phyloP scores from a whole-genome alignment of 2,329 filamentous ascomycete species.

The Fusarium odoratissimum region DNA sequence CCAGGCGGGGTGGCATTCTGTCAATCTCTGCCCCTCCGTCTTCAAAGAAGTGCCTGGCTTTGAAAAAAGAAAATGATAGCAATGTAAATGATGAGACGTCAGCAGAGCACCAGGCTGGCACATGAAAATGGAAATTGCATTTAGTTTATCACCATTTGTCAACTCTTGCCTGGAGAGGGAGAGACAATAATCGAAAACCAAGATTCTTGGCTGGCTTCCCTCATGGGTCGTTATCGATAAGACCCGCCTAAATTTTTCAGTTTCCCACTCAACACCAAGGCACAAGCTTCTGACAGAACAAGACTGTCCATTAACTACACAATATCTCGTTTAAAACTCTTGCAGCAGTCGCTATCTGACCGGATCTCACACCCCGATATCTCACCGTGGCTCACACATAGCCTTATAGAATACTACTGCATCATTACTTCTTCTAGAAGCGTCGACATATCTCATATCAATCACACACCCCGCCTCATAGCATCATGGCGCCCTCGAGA shows the following conservation, averaged over 20 bases:
- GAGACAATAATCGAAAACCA: background rate
- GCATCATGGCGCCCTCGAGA: conserved; percentile 56
- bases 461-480: conserved; percentile 15
- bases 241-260: conserved; percentile 47
- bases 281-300: conserved; percentile 33
- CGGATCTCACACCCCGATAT: background rate
- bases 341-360: background rate
- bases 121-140: background rate
- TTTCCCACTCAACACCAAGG: conserved; percentile 40
- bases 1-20: conserved; percentile 1
- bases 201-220: background rate
- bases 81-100: background rate
- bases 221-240: conserved; percentile 48
- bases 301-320: conserved; percentile 10
- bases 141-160: background rate
- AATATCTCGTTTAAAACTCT: conserved; percentile 5
- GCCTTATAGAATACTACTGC: background rate
- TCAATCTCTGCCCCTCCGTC: conserved; percentile 13
- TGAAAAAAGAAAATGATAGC: background rate
- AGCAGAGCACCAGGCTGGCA: background rate
- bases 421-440: background rate
- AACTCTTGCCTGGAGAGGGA: background rate
- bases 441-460: background rate
- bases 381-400: background rate
- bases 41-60: background rate